Base-by-base conservation (phyloP, 495 filamentous ascomycete genomes). In the Daldinia loculata region DNA sequence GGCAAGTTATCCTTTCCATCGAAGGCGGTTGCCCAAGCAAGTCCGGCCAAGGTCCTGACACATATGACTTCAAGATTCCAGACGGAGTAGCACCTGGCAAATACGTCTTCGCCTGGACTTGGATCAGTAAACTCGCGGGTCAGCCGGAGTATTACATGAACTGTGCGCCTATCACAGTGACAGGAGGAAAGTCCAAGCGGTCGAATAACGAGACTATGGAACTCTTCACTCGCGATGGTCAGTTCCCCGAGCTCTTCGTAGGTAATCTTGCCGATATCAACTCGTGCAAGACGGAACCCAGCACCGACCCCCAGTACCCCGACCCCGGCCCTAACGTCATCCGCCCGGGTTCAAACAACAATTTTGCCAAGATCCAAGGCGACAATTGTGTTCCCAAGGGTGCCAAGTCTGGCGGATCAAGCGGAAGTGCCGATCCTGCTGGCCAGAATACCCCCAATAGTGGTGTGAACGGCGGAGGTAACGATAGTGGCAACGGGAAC, bases 1-100 rank as follows among this genome's bases (percentile, higher is more conserved):
- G 88, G 83, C 88, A 92, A 77, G 94, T 96, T 69, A 92, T 95
- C 72, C 87, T 95, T 72, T 92, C 90, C 3, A 90, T 97, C 45
- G 83, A 91, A 39, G 92, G 92, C n/a, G 91, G 90, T 36, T 97
- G 93, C 76, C 93, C 93, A 0, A 80, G 88, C 7, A 81, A 79
- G 60, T 71, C 79, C 51, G 75, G 79, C 0, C 67, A 66, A 3
- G 87, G 85, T 9, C 77, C 78, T 38, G 75, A 79, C 41, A 78
- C 67, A 0, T 89, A 89, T 78, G 68, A 77, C 38, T 90, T 88
- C 82, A 84, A 77, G 0, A 82, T 93, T 32, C 91, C 90, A 0
- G 70, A 79, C 14, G 80, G 83, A 9, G 79, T 91, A 36, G 84
- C 83, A 1, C 78, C 84, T 4, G 91, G 91, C 6, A 82, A 89